Conservation (phyloP, 1,139 yeast genomes). For the Lodderomyces parapsilosis region DNA sequence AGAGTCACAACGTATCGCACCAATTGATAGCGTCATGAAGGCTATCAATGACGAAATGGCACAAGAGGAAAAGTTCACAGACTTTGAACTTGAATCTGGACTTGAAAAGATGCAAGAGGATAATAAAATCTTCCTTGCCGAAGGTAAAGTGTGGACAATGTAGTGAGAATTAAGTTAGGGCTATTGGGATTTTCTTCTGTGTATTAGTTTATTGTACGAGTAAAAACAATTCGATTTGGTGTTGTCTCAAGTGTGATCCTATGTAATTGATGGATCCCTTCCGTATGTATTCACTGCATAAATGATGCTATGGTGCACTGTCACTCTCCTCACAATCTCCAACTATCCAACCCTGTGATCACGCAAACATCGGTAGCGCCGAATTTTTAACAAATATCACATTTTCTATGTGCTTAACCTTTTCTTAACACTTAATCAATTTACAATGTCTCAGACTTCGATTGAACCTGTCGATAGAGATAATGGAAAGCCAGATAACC, state of each 20-base stretch:
- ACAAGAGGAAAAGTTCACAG: slow-evolving; percentile 60
- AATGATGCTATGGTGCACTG: no score
- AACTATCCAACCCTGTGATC: no score
- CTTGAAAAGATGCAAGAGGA: slow-evolving; percentile 51
- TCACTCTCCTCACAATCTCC: no score
- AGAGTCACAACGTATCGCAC: slow-evolving; percentile 33
- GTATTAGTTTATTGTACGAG: not conserved
- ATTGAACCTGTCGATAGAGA: not conserved
- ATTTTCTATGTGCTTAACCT: no score
- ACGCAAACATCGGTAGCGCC: not conserved
- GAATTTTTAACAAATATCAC: no score
- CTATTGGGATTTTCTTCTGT: not conserved
- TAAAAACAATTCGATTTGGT: no score
- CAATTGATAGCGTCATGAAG: slow-evolving; percentile 41
- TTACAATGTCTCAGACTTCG: not conserved
- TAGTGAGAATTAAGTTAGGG: slow-evolving; percentile 5
- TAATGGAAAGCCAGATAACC: not conserved
- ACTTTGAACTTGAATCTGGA: slow-evolving; percentile 54
- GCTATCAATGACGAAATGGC: slow-evolving; percentile 52
- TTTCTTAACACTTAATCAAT: no score
- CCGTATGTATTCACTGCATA: no score
- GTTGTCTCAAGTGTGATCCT: no score
- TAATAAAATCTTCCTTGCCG: slow-evolving; percentile 60
- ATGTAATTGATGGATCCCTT: no score
- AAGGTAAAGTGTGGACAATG: slow-evolving; percentile 48